A percentile compares a stretch with the other conserved stretches of the same genome.
Conservation (phyloP, 139 green algal genomes). For the Pycnococcus provasolii region DNA sequence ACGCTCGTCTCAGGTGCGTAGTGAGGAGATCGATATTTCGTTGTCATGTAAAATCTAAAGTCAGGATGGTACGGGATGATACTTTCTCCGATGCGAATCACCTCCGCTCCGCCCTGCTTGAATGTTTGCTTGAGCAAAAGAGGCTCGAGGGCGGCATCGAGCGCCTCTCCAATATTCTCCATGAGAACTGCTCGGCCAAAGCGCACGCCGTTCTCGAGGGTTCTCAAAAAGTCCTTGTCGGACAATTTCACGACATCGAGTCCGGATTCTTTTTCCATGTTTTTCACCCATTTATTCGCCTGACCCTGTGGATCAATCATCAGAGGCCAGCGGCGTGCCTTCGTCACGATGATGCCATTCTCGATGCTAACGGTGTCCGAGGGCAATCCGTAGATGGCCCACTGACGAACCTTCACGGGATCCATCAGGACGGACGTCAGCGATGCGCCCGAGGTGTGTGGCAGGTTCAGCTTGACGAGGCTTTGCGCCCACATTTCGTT, state of each 20-base stretch:
- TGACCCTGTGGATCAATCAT: slow-evolving; percentile 72
- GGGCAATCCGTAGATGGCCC: slow-evolving; percentile 56
- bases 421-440: slow-evolving; percentile 54
- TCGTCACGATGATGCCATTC: slow-evolving; percentile 68
- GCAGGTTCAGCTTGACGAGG: slow-evolving; percentile 41
- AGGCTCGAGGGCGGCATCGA: slow-evolving; percentile 64
- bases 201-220: slow-evolving; percentile 55
- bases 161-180: slow-evolving; percentile 56
- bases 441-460: slow-evolving; percentile 41
- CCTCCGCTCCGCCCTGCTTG: slow-evolving; percentile 61
- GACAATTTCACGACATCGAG: slow-evolving; percentile 67
- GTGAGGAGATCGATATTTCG: slow-evolving; percentile 60
- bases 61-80: slow-evolving; percentile 73
- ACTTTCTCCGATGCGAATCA: slow-evolving; percentile 74
- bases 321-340: slow-evolving; percentile 59
- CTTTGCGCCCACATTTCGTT: slow-evolving; percentile 36
- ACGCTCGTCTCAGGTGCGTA: slow-evolving; percentile 59
- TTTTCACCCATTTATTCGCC: slow-evolving; percentile 70
- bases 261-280: slow-evolving; percentile 56
- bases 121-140: slow-evolving; percentile 65
- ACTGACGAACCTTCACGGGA: slow-evolving; percentile 52
- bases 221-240: slow-evolving; percentile 63
- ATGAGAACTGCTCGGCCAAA: slow-evolving; percentile 48
- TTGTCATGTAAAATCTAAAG: slow-evolving; percentile 74
- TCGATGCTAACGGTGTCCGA: slow-evolving; percentile 50